Evolutionary conservation across 768 basidiomycete genomes (phyloP).

Genomic region (Tylopilus intermedius): DNA sequence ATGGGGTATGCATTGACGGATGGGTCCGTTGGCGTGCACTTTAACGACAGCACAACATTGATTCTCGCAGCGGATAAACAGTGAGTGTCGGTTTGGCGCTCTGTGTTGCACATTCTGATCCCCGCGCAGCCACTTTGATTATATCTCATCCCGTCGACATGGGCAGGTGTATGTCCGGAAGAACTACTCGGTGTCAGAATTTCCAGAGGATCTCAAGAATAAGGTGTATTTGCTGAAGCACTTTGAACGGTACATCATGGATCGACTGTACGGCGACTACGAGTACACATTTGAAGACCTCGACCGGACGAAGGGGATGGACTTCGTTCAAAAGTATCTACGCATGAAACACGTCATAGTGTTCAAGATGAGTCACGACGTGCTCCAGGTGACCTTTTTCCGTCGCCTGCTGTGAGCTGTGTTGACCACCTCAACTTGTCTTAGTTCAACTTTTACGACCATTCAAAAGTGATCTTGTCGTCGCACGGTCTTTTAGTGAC

Average conservation of each 20-base stretch:
- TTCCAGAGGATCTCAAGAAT: constrained; percentile 79
- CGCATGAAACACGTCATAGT: constrained; percentile 97
- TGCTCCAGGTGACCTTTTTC: constrained; percentile 70
- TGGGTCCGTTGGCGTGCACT: constrained; percentile 91
- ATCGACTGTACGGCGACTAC: constrained; percentile 79
- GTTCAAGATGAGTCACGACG: constrained; percentile 93
- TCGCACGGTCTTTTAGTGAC: constrained; percentile 74
- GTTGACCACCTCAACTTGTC: not conserved
- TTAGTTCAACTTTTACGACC: constrained; percentile 98
- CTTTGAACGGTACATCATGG: constrained; percentile 94
- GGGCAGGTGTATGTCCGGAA: constrained; percentile 69
- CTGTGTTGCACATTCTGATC: not conserved
- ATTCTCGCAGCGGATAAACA: constrained; percentile 82
- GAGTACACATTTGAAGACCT: constrained; percentile 75
- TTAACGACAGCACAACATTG: constrained; percentile 90
- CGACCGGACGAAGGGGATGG: constrained; percentile 75
- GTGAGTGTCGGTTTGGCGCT: constrained; percentile 42
- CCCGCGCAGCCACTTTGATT: constrained; percentile 69
- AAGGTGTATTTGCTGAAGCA: constrained; percentile 92
- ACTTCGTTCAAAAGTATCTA: constrained; percentile 92
- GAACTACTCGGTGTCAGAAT: constrained; percentile 60
- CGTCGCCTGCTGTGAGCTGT: not conserved
- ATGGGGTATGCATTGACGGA: constrained; percentile 98
- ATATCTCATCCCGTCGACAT: constrained; percentile 63
- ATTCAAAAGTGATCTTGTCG: constrained; percentile 89